Evolutionary conservation across 352 stramenopile genomes (phyloP).

Genomic region (Hyphochytrium catenoides): DNA sequence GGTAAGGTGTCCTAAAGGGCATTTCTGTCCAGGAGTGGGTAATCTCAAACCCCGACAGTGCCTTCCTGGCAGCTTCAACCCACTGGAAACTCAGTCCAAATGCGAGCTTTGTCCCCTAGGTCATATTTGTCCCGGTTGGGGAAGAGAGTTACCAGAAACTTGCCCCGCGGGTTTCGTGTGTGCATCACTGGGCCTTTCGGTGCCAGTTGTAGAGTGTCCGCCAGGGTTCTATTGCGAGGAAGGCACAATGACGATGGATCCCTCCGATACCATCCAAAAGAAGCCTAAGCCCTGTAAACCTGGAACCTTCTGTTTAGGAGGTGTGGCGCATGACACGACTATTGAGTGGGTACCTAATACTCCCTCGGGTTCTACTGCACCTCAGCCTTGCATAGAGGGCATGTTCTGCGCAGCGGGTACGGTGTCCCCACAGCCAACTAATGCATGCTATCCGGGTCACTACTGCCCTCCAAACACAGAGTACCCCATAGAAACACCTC

Average conservation of each 20-base stretch:
- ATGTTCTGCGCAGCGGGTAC: slow-evolving; percentile 65
- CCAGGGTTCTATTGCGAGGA: slow-evolving; percentile 76
- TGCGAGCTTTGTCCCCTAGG: slow-evolving; percentile 84
- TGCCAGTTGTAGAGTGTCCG: slow-evolving; percentile 71
- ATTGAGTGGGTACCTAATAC: slow-evolving; percentile 69
- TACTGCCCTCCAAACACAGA: slow-evolving; percentile 78
- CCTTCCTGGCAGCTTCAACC: slow-evolving; percentile 80
- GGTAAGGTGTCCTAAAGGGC: slow-evolving; percentile 66
- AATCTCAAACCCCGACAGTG: slow-evolving; percentile 75
- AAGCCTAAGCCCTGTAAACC: slow-evolving; percentile 59
- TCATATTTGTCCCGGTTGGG: slow-evolving; percentile 71
- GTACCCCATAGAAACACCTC: slow-evolving; percentile 60
- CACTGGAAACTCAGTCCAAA: slow-evolving; percentile 39
- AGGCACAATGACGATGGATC: slow-evolving; percentile 73
- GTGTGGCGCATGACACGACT: slow-evolving; percentile 70
- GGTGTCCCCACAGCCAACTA: slow-evolving; percentile 22
- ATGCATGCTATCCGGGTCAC: slow-evolving; percentile 77
- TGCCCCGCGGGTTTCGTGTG: slow-evolving; percentile 90
- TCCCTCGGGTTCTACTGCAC: slow-evolving; percentile 46
- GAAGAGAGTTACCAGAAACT: slow-evolving; percentile 28
- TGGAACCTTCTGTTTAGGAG: slow-evolving; percentile 84
- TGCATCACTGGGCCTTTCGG: slow-evolving; percentile 62
- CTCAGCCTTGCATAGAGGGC: slow-evolving; percentile 81
- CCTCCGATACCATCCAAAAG: slow-evolving; percentile 34
- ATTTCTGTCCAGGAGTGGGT: slow-evolving; percentile 80